Conservation (phyloP, 306 rosid species). For the apple (Malus domestica) region DNA sequence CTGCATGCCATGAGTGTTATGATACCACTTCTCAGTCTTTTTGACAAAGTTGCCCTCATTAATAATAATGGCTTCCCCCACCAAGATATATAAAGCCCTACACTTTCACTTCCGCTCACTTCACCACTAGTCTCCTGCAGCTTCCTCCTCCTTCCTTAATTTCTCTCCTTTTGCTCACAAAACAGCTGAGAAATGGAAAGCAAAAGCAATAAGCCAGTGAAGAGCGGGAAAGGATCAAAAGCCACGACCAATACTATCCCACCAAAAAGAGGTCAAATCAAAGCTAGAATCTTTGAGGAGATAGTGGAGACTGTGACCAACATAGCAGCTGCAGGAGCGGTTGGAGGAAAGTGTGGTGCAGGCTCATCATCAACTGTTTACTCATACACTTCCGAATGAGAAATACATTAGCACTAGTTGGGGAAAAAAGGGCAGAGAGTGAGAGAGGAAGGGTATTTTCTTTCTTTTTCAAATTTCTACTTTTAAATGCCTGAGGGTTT, state of each 20-base stretch:
- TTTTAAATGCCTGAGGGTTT: background rate
- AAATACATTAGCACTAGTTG: background rate
- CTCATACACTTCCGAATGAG: background rate
- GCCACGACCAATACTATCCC: background rate
- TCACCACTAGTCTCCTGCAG: background rate
- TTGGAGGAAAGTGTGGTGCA: background rate
- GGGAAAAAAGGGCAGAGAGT: background rate
- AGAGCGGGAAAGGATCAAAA: background rate
- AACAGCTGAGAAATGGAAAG: background rate
- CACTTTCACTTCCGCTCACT: background rate
- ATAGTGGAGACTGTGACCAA: background rate
- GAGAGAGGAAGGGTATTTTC: background rate
- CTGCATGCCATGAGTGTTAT: background rate
- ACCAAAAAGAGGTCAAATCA: slow-evolving; percentile 1
- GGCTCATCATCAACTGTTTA: background rate
- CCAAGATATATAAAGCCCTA: background rate
- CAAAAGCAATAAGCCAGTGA: background rate
- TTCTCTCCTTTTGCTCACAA: background rate
- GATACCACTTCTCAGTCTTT: background rate
- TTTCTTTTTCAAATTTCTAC: too few relatives aligned
- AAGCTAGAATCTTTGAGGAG: background rate
- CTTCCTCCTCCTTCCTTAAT: background rate
- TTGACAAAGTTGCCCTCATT: background rate
- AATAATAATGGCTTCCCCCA: background rate
- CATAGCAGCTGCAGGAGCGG: background rate